These are phyloP conservation scores for Sporothrix pseudoabietina DNA, from an alignment of 2,329 filamentous ascomycete genomes.

Conservation along the genomic window DNA sequence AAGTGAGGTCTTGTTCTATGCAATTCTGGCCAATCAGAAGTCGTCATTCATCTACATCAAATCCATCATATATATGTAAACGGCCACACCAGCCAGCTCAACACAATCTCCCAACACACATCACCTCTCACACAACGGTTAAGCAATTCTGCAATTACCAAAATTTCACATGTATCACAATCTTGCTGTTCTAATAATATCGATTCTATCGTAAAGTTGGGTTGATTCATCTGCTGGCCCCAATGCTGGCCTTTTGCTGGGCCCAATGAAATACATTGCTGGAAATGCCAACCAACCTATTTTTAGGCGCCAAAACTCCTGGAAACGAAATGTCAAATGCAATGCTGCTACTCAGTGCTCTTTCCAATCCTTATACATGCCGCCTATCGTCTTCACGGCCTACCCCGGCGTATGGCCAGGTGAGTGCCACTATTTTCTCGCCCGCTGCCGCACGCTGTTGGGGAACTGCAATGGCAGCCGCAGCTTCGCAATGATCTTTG, in stretches of 20 bases:
- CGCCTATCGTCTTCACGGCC: background rate
- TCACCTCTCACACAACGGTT: background rate
- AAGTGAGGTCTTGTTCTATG: constrained; percentile 17
- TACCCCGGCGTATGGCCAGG: background rate
- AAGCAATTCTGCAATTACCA: too few relatives aligned
- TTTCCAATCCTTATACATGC: background rate
- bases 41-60: background rate
- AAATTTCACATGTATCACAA: too few relatives aligned
- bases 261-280: background rate
- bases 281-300: background rate
- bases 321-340: constrained; percentile 4
- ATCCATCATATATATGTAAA: background rate
- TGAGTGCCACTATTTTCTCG: constrained; percentile 24
- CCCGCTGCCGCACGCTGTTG: constrained; percentile 49
- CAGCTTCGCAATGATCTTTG: constrained; percentile 65
- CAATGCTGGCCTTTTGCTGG: background rate
- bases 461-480: constrained; percentile 82
- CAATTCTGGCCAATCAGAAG: constrained; percentile 25
- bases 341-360: background rate
- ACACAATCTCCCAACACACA: background rate
- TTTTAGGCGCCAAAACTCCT: constrained; percentile 27
- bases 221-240: background rate
- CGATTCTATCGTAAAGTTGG: background rate
- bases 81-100: background rate
- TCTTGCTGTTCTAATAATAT: background rate